Evolutionary conservation across 305 asterid genomes (phyloP).

Genomic region (Ilex paraguariensis): DNA sequence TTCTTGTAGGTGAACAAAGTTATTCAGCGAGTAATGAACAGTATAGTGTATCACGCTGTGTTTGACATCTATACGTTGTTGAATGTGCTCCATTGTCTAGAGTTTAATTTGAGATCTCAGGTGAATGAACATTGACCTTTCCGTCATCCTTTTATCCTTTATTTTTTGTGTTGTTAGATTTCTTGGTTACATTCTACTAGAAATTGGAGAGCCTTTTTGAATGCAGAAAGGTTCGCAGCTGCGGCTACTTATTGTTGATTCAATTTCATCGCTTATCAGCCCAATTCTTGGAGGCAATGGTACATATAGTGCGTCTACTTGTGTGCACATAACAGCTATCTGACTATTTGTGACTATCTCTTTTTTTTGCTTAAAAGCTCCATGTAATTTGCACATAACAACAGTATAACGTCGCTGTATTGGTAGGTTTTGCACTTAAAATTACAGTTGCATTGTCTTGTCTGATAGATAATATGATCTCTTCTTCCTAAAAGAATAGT

Average conservation of each 20-base stretch:
- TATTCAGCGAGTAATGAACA: conserved; percentile 50
- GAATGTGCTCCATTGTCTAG: conserved; percentile 60
- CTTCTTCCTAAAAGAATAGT: too few species aligned
- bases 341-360: too few species aligned
- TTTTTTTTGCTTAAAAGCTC: too few species aligned
- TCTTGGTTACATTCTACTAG: too few species aligned
- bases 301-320: conserved; percentile 45
- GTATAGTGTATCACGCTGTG: conserved; percentile 51
- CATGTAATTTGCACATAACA: conserved; percentile 2
- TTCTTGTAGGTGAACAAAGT: conserved; percentile 32
- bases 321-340: background rate
- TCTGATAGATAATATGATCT: too few species aligned
- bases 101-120: conserved; percentile 49
- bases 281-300: conserved; percentile 83
- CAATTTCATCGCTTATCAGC: conserved; percentile 77
- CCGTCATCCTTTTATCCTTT: conserved; percentile 1
- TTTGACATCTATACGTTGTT: conserved; percentile 70
- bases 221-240: conserved; percentile 41
- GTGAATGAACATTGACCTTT: conserved; percentile 14
- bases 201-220: background rate
- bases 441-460: too few species aligned
- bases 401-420: conserved; percentile 56
- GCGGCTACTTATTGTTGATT: conserved; percentile 69
- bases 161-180: background rate
- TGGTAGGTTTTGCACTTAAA: conserved; percentile 36